Conservation (phyloP, 192 early-diverging fungal species). For the Linnemannia schmuckeri region DNA sequence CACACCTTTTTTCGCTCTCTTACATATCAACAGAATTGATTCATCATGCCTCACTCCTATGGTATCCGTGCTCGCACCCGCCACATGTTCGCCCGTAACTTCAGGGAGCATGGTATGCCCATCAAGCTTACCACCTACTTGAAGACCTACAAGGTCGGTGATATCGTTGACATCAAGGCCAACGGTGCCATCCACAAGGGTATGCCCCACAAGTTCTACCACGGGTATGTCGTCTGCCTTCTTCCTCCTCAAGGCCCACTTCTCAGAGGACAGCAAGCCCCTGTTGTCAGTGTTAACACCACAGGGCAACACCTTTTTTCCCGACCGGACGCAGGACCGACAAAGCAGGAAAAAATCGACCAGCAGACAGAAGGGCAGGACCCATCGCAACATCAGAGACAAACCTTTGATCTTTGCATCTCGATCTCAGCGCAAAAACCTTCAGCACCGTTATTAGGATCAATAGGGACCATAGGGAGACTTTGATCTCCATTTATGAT, state of each 20-base stretch:
- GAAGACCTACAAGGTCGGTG: constrained; percentile 98
- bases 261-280: background rate
- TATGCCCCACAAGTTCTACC: constrained; percentile 99
- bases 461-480: background rate
- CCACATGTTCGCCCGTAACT: constrained; percentile 97
- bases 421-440: background rate
- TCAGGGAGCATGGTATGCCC: constrained; percentile 91
- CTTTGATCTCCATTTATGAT: background rate
- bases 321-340: background rate
- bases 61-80: constrained; percentile 98
- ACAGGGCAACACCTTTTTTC: background rate
- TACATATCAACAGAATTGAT: constrained; percentile 47
- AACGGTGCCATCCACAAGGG: constrained; percentile 99
- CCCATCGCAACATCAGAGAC: background rate
- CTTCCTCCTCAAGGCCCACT: background rate
- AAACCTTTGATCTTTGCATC: background rate
- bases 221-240: constrained; percentile 73
- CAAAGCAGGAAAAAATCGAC: background rate
- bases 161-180: constrained; percentile 99
- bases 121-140: constrained; percentile 97
- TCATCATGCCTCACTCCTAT: constrained; percentile 86
- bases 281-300: background rate
- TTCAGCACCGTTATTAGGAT: background rate
- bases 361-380: background rate
- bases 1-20: constrained; percentile 10